Conservation (phyloP, 805 yeast species). For the Teunomyces funiuensis region DNA sequence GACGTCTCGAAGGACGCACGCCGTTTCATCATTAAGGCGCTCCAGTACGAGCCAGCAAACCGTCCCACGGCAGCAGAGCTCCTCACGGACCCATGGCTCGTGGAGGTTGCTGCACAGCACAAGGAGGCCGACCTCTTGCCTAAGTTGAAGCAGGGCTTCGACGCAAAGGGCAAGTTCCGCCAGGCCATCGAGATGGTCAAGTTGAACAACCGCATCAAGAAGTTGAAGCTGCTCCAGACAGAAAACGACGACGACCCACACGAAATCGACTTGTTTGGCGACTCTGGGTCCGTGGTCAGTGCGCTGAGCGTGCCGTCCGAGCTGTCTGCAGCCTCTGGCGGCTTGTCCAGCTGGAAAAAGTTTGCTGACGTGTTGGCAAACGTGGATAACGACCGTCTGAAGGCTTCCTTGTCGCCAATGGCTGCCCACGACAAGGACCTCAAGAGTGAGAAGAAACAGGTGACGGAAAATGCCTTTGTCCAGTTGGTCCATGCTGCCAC, state of each 20-base stretch:
- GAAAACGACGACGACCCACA: constrained; percentile 55
- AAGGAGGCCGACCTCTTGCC: constrained; percentile 73
- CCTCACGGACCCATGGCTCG: constrained; percentile 71
- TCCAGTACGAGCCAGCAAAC: constrained; percentile 63
- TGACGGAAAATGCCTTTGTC: constrained; percentile 59
- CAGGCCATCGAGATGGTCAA: constrained; percentile 84
- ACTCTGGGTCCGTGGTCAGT: constrained; percentile 20
- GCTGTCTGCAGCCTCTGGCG: constrained; percentile 9
- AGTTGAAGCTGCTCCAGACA: constrained; percentile 61
- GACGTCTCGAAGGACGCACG: constrained; percentile 79
- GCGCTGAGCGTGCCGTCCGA: constrained; percentile 6
- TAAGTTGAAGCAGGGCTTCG: constrained; percentile 73
- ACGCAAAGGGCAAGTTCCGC: constrained; percentile 79
- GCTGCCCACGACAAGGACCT: background rate
- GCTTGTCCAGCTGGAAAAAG: constrained; percentile 30
- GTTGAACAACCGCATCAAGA: constrained; percentile 74
- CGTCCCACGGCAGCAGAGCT: constrained; percentile 71
- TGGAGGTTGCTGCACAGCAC: constrained; percentile 47
- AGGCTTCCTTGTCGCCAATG: constrained; percentile 19
- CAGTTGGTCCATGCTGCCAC: constrained; percentile 71
- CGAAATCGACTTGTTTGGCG: constrained; percentile 45
- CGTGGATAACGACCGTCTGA: constrained; percentile 18
- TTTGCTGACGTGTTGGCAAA: constrained; percentile 24
- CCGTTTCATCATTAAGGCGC: constrained; percentile 67
- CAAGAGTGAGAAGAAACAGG: constrained; percentile 28